These are phyloP conservation scores for Sergeia podlipaevii DNA, from an alignment of 208 protist species.

Conservation along the genomic window DNA sequence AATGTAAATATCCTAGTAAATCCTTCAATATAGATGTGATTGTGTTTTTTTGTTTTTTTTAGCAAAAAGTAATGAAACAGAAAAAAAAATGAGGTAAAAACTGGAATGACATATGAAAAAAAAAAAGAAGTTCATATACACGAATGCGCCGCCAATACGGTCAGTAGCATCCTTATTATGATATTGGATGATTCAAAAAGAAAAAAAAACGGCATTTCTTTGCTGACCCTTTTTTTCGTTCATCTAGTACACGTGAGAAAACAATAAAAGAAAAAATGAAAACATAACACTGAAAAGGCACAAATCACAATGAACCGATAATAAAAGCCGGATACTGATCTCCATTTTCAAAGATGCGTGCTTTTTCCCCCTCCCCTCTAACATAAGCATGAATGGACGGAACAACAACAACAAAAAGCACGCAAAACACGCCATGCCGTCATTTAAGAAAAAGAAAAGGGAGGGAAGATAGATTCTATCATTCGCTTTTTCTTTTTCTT, in stretches of 20 bases:
- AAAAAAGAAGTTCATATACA: constrained; percentile 6
- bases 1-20: no score
- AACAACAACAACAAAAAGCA: background rate
- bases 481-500: no score
- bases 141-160: background rate
- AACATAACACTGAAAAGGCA: background rate
- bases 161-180: background rate
- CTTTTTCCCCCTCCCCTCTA: background rate
- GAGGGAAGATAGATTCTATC: no score
- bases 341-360: background rate
- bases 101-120: constrained; percentile 5
- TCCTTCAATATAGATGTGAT: no score
- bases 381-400: background rate
- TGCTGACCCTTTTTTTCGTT: no score
- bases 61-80: constrained; percentile 5
- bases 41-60: no score
- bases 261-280: constrained; percentile 3
- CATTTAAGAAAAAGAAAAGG: background rate
- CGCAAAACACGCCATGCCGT: no score
- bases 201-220: no score
- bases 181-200: background rate
- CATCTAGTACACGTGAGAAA: background rate
- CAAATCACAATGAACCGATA: background rate
- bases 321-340: background rate
- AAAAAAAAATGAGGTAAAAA: constrained; percentile 12